A percentile compares a stretch with the other conserved stretches of the same genome.
Conservation (phyloP, 129 eudicot genomes). For the Helichrysum umbraculigerum region DNA sequence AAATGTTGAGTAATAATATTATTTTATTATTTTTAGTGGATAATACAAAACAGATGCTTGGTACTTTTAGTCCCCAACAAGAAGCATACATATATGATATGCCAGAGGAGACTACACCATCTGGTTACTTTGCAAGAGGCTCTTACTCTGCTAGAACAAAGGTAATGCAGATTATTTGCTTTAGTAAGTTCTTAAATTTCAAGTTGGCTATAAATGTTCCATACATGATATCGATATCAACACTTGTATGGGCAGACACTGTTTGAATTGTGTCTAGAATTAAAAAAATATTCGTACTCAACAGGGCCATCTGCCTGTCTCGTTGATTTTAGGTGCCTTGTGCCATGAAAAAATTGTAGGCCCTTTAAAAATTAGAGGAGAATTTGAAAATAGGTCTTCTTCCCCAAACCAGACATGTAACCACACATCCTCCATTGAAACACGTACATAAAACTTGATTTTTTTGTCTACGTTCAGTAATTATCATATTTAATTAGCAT, state of each 20-base stretch:
- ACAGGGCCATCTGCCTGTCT: no score
- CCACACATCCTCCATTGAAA: no score
- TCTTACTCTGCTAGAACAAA: constrained; percentile 54
- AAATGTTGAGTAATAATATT: neutral
- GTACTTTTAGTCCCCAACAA: constrained; percentile 68
- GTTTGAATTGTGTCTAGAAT: neutral
- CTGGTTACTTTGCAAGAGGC: constrained; percentile 73
- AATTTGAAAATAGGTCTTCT: no score
- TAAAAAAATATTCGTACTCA: neutral
- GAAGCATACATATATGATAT: constrained; percentile 54
- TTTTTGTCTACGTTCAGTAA: no score
- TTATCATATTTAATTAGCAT: no score
- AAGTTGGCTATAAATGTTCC: neutral
- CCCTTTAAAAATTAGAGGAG: no score
- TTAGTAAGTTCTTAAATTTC: no score
- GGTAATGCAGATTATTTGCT: neutral
- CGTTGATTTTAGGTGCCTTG: no score
- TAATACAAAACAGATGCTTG: constrained; percentile 57
- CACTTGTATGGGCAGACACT: neutral
- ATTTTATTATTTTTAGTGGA: constrained; percentile 43
- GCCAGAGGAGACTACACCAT: constrained; percentile 74
- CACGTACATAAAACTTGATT: no score
- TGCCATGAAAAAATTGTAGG: no score
- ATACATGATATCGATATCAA: neutral
- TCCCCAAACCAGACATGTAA: no score